Percentiles rank a stretch among this genome's conserved stretches.
phyloP scores from a whole-genome alignment of 2,329 filamentous ascomycete species.

The Exophiala lecanii-corni region DNA sequence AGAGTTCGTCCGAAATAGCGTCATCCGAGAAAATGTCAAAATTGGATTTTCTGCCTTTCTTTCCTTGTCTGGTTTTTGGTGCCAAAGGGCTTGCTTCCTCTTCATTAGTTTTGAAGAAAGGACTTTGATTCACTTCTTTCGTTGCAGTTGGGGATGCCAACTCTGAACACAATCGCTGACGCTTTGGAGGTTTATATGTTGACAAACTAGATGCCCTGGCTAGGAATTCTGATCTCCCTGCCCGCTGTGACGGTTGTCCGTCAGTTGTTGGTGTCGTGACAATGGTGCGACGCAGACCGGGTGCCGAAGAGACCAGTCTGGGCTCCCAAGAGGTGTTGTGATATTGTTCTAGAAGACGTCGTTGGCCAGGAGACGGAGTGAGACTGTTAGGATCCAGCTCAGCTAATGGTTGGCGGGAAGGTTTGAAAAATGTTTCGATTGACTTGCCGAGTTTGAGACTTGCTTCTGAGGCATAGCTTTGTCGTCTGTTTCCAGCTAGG shows the following conservation, averaged over 20 bases:
- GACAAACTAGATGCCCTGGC: constrained; percentile 36
- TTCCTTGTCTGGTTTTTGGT: constrained; percentile 33
- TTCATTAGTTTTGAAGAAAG: constrained; percentile 41
- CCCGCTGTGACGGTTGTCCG: constrained; percentile 37
- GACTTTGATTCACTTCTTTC: constrained; percentile 39
- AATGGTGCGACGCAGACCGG: constrained; percentile 33
- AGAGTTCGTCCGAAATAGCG: constrained; percentile 47
- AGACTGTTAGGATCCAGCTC: constrained; percentile 66
- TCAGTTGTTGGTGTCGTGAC: constrained; percentile 28
- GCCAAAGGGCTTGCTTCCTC: constrained; percentile 38
- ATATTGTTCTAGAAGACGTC: constrained; percentile 53
- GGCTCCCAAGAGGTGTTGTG: constrained; percentile 52
- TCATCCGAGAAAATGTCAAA: constrained; percentile 52
- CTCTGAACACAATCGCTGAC: constrained; percentile 50
- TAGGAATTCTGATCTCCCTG: constrained; percentile 39
- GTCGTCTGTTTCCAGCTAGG: constrained; percentile 35
- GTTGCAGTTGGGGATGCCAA: constrained; percentile 33
- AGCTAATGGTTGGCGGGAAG: constrained; percentile 58
- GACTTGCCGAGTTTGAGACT: constrained; percentile 57
- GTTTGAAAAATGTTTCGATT: constrained; percentile 62
- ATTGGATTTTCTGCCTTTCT: constrained; percentile 40
- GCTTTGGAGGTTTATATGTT: constrained; percentile 45
- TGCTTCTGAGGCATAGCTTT: constrained; percentile 40
- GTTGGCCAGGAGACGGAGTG: constrained; percentile 62
- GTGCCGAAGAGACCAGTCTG: constrained; percentile 42